phyloP scores from a whole-genome alignment of 371 early-diverging fungal genomes.

The Sporodiniella umbellata region DNA sequence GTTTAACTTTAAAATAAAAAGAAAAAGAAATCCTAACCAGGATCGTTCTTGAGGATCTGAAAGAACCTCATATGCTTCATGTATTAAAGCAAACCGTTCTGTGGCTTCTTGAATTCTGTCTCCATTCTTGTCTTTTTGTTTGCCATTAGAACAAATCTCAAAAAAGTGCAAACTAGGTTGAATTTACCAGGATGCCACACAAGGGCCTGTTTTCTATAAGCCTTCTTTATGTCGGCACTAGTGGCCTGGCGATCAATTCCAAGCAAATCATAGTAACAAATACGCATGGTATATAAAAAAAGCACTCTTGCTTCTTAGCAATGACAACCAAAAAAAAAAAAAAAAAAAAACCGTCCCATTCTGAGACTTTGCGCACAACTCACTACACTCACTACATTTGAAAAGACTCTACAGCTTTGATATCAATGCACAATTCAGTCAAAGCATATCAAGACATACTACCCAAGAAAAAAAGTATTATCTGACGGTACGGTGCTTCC shows the following conservation, averaged over 20 bases:
- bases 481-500: no score
- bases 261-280: conserved; percentile 91
- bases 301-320: not conserved
- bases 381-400: no score
- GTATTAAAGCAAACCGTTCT: conserved; percentile 79
- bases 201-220: conserved; percentile 83
- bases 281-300: no score
- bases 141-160: not conserved
- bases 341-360: not conserved
- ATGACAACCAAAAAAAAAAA: not conserved
- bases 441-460: no score
- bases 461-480: no score
- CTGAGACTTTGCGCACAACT: no score
- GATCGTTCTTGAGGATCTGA: conserved; percentile 88
- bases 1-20: no score
- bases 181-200: conserved; percentile 83
- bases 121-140: conserved; percentile 84
- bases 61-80: conserved; percentile 87
- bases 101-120: conserved; percentile 83
- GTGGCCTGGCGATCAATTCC: conserved; percentile 73
- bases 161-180: not conserved
- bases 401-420: no score
- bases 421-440: no score
- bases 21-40: no score
- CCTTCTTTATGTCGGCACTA: conserved; percentile 83